Conservation (phyloP, 805 yeast genomes). For the Metschnikowia hibisci region DNA sequence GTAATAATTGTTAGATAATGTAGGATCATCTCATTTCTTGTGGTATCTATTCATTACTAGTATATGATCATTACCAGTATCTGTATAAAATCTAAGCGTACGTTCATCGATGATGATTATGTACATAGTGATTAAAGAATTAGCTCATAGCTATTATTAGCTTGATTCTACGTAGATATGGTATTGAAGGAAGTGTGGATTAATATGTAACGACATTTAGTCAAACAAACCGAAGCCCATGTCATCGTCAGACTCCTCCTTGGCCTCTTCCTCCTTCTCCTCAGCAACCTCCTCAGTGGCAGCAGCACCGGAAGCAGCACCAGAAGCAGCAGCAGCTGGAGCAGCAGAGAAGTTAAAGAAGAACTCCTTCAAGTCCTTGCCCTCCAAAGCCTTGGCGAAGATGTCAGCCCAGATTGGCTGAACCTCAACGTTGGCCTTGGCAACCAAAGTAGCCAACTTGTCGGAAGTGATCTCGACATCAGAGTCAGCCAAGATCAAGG, state of each 20-base stretch:
- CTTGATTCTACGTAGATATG: background rate
- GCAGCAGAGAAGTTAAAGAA: slow-evolving; percentile 47
- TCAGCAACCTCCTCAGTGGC: slow-evolving; percentile 35
- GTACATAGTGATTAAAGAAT: too few species aligned
- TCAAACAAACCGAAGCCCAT: slow-evolving; percentile 99
- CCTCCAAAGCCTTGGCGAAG: slow-evolving; percentile 46
- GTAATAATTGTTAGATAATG: background rate
- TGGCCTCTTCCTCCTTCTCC: slow-evolving; percentile 25
- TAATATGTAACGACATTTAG: slow-evolving; percentile 42
- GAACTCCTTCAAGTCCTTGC: slow-evolving; percentile 45
- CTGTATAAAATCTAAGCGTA: too few species aligned
- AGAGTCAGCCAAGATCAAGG: slow-evolving; percentile 48
- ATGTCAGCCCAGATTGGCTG: slow-evolving; percentile 47
- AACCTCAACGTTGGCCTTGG: slow-evolving; percentile 42
- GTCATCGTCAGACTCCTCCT: slow-evolving; percentile 56
- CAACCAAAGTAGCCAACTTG: slow-evolving; percentile 40
- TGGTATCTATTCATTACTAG: too few species aligned
- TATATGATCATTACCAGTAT: too few species aligned
- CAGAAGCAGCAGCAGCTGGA: slow-evolving; percentile 41
- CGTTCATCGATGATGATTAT: too few species aligned
- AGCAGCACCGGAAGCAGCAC: slow-evolving; percentile 34
- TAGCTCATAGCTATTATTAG: too few species aligned
- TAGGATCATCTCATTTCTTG: too few species aligned
- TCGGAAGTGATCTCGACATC: slow-evolving; percentile 45
- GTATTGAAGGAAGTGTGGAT: background rate